A percentile compares a stretch with the other conserved stretches of the same genome.
phyloP scores from a whole-genome alignment of 1,139 yeast species.

The Blastobotrys ciferrii region DNA sequence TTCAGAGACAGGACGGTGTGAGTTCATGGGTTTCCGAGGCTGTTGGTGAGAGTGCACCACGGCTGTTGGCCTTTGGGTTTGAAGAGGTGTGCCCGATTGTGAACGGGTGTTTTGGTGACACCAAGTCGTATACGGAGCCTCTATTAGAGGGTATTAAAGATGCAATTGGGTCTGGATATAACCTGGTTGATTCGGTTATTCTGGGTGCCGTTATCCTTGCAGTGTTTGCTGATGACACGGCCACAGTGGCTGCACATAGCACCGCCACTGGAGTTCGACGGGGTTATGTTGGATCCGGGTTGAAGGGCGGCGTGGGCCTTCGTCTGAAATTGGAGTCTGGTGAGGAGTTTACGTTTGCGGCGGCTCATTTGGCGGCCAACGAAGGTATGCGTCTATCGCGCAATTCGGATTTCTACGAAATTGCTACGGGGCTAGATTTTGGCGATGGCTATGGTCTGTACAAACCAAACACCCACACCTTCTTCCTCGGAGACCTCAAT shows the following conservation, averaged over 20 bases:
- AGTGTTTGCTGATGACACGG: constrained; percentile 44
- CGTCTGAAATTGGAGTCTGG: constrained; percentile 44
- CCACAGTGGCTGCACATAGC: constrained; percentile 37
- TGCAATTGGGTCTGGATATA: constrained; percentile 44
- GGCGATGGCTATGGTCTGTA: constrained; percentile 59
- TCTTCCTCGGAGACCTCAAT: constrained; percentile 81
- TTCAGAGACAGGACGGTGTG: constrained; percentile 8
- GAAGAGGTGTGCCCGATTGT: constrained; percentile 70
- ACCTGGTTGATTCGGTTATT: constrained; percentile 47
- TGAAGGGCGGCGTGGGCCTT: constrained; percentile 74
- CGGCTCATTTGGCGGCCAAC: constrained; percentile 71
- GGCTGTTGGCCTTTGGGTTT: constrained; percentile 62
- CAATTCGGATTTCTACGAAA: constrained; percentile 48
- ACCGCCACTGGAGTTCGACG: constrained; percentile 41
- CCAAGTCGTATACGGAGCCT: constrained; percentile 43
- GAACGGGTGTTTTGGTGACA: constrained; percentile 55
- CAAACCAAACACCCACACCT: constrained; percentile 57
- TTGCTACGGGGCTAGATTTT: constrained; percentile 57
- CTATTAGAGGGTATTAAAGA: constrained; percentile 45
- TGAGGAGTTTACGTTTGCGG: constrained; percentile 55
- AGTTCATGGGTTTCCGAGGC: neutral
- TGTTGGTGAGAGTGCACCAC: constrained; percentile 19
- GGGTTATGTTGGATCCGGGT: constrained; percentile 59
- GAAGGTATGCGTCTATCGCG: constrained; percentile 63
- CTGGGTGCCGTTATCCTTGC: constrained; percentile 68